Base-by-base conservation (phyloP, 176 grass and related monocot species). In the Aegilops speltoides region DNA sequence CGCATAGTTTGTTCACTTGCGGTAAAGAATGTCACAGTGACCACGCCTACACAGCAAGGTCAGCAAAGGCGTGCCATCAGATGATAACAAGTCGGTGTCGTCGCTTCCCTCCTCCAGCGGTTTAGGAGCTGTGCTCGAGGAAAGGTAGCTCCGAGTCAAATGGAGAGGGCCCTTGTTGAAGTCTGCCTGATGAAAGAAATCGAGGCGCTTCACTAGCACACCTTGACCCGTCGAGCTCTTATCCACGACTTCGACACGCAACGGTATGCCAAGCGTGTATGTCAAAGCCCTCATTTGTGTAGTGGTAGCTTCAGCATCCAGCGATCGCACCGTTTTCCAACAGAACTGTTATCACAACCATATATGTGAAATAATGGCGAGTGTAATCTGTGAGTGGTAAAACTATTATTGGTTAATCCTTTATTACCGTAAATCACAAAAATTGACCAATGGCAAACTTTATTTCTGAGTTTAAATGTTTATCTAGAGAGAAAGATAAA, bases 301-400 rank as follows among this genome's bases (percentile, higher is more conserved):
- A 3, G 24, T 16, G 10, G 6, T 7, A 9, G 45, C 79, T 31
- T 56, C 70, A 41, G 36, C 24, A 10, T 59, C 32, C 19, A 76
- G 20, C 23, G 79, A 71, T 24, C 60, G 86, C 60, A 82, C 79
- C 3, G 19, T 15, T 3, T 12, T 24, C 71, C 22, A 1, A 73
- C 86, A 82, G 65, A 75, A 68, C 79, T 87, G 79, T 6, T 37
- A 76, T 16, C 69, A 81, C 46, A 87, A 23, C n/a, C 68, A 87
- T 43, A 81, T 14, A 82, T 75, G 41, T 23, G 50, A 23, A 79
- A 50, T 50, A 50, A 86, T n/a, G 41, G 17, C 19, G 4, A 86
- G 76, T 45, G 24, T 41, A 24, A 79, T 28, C 41, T 26, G 38
- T 73, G 5, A 74, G 12, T 26, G 71, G 40, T 74, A 43, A 72